Base-by-base conservation (phyloP, 2,329 filamentous ascomycete species). In the Hymenoscyphus linearis region DNA sequence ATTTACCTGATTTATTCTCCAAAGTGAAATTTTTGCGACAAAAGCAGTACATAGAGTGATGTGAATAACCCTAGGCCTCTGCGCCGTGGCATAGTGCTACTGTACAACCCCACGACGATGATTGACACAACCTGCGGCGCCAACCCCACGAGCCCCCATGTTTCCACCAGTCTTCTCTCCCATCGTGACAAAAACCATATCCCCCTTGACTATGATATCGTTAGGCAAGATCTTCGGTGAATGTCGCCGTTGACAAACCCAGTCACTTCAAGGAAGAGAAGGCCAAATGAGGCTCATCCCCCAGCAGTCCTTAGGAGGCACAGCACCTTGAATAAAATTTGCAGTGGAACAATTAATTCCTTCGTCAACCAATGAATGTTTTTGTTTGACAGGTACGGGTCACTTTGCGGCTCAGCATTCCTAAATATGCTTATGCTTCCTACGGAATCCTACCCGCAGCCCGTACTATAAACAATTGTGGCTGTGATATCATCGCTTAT, bases 171-270 rank as follows among this genome's bases (percentile, higher is more conserved):
- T 82, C 57, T 80, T 79, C 63, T 85, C 84, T 31, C 62, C 69
- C 26, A 96, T 85, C 25, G 85, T 82, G 60, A 98, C 85, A 63
- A 90, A 86, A 67, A 98, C 88, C 54, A 85, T 82, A 60, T 83
- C 79, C 2, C 78, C 76, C 40, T 80, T 80, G 64, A 90, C 78
- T 55, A 82, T 82, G 52, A 96, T 77, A 68, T 93, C 88, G 1
- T 80, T 77, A 4, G 79, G 80, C 62, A 82, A 83, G 65, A 92
- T 81, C 78, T 93, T 95, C 57, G 98, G 83, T 67, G n/a, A n/a
- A n/a, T n/a, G n/a, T n/a, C n/a, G n/a, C n/a, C n/a, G n/a, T n/a
- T n/a, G n/a, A n/a, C n/a, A n/a, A n/a, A n/a, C n/a, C n/a, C n/a
- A n/a, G n/a, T n/a, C n/a, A n/a, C n/a, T n/a, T n/a, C n/a, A n/a